Evolutionary conservation across 176 grass and related monocot species (phyloP), one percentile per base, ranked within the genome.

Genomic region (Olyra latifolia): DNA sequence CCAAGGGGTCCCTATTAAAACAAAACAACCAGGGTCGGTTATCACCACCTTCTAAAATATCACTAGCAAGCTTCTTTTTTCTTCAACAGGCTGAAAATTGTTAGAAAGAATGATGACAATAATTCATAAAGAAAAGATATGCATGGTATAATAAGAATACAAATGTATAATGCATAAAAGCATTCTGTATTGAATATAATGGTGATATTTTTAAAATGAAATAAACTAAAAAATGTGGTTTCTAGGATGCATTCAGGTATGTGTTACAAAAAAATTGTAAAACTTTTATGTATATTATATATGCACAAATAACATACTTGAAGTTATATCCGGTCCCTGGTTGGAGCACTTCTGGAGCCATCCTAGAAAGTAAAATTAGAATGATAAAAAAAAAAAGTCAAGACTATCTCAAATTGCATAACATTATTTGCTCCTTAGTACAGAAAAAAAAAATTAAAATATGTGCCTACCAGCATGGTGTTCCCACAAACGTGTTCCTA

Each of bases 401-500:
- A 80, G 79, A 57, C 74, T 78, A 27, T 57, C 22, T 43, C 22
- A 48, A 71, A 1, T 40, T 58, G 55, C 9, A 80, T 41, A 74
- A 32, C n/a, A 64, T 72, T 76, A 72, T 35, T 60, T 53, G 30
- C 79, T 38, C 17, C 20, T 4, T 77, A 62, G 77, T 49, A 69
- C 22, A 58, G 40, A 17, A 66, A 72, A 78, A 46, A 48, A 66
- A 72, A 78, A 46, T 42, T 57, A 17, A 72, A 44, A 52, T 35
- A 49, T 79, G 24, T 8, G 22, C 61, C 75, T 85, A 99, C 96
- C 96, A 99, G 84, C 96, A 99, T 73, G 96, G 96, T 82, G 96
- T 99, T 89, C 96, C 96, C 8, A 99, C 96, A 78, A 99, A 99
- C 67, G 96, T 99, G 79, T 94, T 99, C 82, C 96, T 95, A 46